A percentile compares a stretch with the other conserved stretches of the same genome.
Conservation (phyloP, 805 yeast species). For the Suhomyces prunicola region DNA sequence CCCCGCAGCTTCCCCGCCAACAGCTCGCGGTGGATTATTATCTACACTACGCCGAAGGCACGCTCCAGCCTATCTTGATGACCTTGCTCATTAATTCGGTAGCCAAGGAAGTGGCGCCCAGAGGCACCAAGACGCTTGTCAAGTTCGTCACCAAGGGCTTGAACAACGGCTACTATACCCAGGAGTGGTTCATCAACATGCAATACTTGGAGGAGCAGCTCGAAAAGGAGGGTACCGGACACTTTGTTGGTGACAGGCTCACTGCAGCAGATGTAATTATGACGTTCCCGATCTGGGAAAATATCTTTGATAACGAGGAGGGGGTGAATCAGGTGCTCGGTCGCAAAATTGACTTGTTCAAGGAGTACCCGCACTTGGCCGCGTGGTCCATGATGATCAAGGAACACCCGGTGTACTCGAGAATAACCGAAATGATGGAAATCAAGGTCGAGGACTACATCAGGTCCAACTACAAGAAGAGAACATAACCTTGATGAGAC, state of each 20-base stretch:
- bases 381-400: constrained; percentile 35
- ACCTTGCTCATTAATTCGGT: constrained; percentile 36
- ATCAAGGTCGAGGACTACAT: constrained; percentile 21
- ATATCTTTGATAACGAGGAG: constrained; percentile 34
- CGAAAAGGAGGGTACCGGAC: constrained; percentile 27
- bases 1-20: constrained; percentile 22
- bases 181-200: constrained; percentile 42
- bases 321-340: constrained; percentile 34
- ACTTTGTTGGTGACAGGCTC: constrained; percentile 48
- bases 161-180: constrained; percentile 46
- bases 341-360: constrained; percentile 28
- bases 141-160: constrained; percentile 43
- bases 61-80: constrained; percentile 50
- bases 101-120: constrained; percentile 45
- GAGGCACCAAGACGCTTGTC: constrained; percentile 45
- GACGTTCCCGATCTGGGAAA: constrained; percentile 43
- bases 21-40: constrained; percentile 47
- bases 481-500: not conserved
- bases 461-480: not conserved
- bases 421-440: constrained; percentile 30
- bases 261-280: constrained; percentile 58
- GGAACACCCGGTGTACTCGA: constrained; percentile 31
- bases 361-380: constrained; percentile 33
- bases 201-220: constrained; percentile 41
- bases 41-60: constrained; percentile 59